Conservation (phyloP, 495 filamentous ascomycete genomes). For the Penicillium salamii region DNA sequence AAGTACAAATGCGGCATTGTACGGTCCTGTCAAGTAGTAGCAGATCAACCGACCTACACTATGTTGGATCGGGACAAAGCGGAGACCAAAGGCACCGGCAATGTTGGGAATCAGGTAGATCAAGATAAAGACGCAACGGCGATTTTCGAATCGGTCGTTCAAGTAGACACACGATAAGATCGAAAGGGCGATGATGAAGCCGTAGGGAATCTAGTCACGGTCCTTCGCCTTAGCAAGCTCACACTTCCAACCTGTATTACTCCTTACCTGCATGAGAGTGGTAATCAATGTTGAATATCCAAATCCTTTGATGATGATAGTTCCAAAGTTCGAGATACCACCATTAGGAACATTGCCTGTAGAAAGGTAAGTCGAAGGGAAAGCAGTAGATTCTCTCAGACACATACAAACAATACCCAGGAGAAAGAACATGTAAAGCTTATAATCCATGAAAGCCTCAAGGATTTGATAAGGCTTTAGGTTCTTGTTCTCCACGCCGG, state of each 20-base stretch:
- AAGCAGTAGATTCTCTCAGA: too few relatives aligned
- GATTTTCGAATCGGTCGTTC: slow-evolving; percentile 56
- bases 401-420: slow-evolving; percentile 48
- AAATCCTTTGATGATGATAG: slow-evolving; percentile 60
- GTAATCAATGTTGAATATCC: slow-evolving; percentile 54
- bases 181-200: slow-evolving; percentile 53
- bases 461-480: slow-evolving; percentile 56
- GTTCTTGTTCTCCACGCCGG: slow-evolving; percentile 63
- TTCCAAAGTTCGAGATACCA: slow-evolving; percentile 59
- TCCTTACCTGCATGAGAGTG: slow-evolving; percentile 45
- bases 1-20: slow-evolving; percentile 59
- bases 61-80: slow-evolving; percentile 46
- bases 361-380: background rate
- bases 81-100: slow-evolving; percentile 52
- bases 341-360: slow-evolving; percentile 45
- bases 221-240: too few relatives aligned
- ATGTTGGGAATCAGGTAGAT: slow-evolving; percentile 56
- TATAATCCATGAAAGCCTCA: slow-evolving; percentile 59
- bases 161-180: slow-evolving; percentile 56
- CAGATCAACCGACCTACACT: slow-evolving; percentile 51
- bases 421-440: slow-evolving; percentile 60
- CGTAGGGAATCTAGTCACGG: slow-evolving; percentile 64
- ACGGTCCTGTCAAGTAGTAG: slow-evolving; percentile 58
- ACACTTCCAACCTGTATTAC: too few relatives aligned
- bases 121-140: slow-evolving; percentile 53